phyloP scores from a whole-genome alignment of 768 basidiomycete species.

The Mycena crocata region DNA sequence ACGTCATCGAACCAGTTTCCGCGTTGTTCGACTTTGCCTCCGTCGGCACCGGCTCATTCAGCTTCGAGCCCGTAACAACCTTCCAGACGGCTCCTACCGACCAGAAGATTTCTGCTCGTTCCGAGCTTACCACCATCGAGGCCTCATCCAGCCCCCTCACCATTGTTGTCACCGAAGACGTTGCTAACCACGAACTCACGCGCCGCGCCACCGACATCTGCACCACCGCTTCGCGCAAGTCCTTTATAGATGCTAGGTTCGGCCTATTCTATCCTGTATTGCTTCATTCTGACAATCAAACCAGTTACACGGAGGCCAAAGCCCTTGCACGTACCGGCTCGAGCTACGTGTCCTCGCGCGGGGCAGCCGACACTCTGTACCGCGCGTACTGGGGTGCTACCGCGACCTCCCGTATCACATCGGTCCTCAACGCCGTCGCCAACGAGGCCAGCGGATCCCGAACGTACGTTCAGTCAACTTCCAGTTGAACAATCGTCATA shows the following conservation, averaged over 20 bases:
- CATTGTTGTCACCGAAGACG: constrained; percentile 50
- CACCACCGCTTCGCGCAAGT: constrained; percentile 44
- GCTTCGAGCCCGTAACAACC: constrained; percentile 51
- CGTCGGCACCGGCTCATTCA: constrained; percentile 52
- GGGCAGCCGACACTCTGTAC: constrained; percentile 52
- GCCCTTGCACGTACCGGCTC: constrained; percentile 11
- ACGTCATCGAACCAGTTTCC: constrained; percentile 42
- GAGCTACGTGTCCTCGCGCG: constrained; percentile 51
- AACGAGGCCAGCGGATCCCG: constrained; percentile 53
- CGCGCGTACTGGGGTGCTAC: constrained; percentile 53
- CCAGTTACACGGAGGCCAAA: constrained; percentile 24
- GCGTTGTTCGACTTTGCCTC: constrained; percentile 56
- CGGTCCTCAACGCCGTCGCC: constrained; percentile 52
- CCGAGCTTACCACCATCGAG: constrained; percentile 42
- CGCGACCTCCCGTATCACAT: constrained; percentile 48
- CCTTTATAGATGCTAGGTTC: constrained; percentile 57
- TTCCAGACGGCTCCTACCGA: constrained; percentile 48
- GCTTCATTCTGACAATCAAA: neutral
- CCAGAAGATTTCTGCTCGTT: constrained; percentile 30
- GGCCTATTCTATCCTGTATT: constrained; percentile 4
- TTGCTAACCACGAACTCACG: constrained; percentile 46
- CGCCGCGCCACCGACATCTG: constrained; percentile 56
- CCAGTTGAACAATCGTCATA: too few species aligned
- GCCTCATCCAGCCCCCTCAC: constrained; percentile 42
- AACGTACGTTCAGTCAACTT: constrained; percentile 47